Conservation (phyloP, 2,329 filamentous ascomycete genomes). For the Myriosclerotinia duriaeana region DNA sequence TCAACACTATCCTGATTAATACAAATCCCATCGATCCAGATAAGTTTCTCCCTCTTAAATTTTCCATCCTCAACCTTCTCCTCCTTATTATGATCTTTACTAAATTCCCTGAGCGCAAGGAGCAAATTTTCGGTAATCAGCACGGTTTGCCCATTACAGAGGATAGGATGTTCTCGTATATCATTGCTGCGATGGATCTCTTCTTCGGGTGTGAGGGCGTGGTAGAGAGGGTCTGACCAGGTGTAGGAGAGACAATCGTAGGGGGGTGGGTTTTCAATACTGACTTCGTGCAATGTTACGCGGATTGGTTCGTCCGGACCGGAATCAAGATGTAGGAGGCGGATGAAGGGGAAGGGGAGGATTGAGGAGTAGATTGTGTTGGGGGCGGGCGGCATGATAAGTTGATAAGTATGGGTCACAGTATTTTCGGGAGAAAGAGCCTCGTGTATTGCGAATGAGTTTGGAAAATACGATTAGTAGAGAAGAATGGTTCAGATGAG, state of each 20-base stretch:
- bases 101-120: slow-evolving; percentile 1
- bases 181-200: slow-evolving; percentile 6
- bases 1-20: slow-evolving; percentile 26
- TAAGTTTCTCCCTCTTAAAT: not conserved
- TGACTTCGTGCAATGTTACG: slow-evolving; percentile 11
- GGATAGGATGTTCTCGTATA: slow-evolving; percentile 1
- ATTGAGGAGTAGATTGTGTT: not conserved
- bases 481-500: not conserved
- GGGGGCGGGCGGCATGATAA: not conserved
- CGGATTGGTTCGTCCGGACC: slow-evolving; percentile 5
- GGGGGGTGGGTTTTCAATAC: not conserved
- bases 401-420: no score
- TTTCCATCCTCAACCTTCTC: not conserved
- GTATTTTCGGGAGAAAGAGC: not conserved
- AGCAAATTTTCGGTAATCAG: slow-evolving; percentile 7
- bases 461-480: no score
- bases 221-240: slow-evolving; percentile 23
- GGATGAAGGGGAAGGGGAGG: slow-evolving; percentile 7
- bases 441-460: not conserved
- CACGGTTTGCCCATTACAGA: slow-evolving; percentile 1
- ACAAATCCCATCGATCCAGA: slow-evolving; percentile 30
- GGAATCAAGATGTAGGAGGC: slow-evolving; percentile 15
- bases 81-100: not conserved
- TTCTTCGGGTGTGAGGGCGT: slow-evolving; percentile 7
- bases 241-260: slow-evolving; percentile 25